These are phyloP conservation scores for Metschnikowia peoriensis DNA, from an alignment of 805 yeast species.

Conservation along the genomic window DNA sequence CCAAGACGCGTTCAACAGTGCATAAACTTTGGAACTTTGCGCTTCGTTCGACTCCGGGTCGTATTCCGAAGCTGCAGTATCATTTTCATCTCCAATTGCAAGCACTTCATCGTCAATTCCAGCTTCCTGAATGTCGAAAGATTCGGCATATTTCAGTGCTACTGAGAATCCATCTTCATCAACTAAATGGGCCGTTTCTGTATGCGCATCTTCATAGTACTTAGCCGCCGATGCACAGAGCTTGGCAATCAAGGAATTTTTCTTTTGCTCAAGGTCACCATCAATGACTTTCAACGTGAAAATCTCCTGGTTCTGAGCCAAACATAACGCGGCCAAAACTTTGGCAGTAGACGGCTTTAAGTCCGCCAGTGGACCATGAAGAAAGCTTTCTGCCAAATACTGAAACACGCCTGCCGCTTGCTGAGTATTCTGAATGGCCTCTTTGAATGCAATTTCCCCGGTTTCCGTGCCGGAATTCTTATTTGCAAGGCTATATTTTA, in stretches of 20 bases:
- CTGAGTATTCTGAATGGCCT: conserved; percentile 60
- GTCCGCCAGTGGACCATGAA: conserved; percentile 86
- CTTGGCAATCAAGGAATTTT: conserved; percentile 71
- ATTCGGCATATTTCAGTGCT: conserved; percentile 14
- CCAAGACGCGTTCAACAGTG: conserved; percentile 48
- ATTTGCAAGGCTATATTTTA: conserved; percentile 28
- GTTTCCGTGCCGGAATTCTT: conserved; percentile 21
- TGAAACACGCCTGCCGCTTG: conserved; percentile 76
- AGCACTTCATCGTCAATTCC: conserved; percentile 28
- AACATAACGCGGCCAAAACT: conserved; percentile 61
- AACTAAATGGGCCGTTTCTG: conserved; percentile 33
- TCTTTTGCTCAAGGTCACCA: conserved; percentile 48
- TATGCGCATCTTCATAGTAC: conserved; percentile 52
- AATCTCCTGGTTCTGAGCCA: conserved; percentile 88
- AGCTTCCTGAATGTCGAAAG: conserved; percentile 19
- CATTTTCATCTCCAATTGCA: conserved; percentile 12
- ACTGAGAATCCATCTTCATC: conserved; percentile 15
- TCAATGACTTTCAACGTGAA: conserved; percentile 63
- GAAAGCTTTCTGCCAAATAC: conserved; percentile 72
- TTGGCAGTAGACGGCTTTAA: conserved; percentile 64
- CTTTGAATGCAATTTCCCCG: conserved; percentile 49
- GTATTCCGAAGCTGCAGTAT: conserved; percentile 12
- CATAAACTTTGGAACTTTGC: conserved; percentile 19
- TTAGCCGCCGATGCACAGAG: conserved; percentile 62
- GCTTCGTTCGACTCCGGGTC: conserved; percentile 12